A percentile compares a stretch with the other conserved stretches of the same genome.
These are phyloP conservation scores for Hura crepitans DNA, from an alignment of 441 rosid species.

Conservation along the genomic window DNA sequence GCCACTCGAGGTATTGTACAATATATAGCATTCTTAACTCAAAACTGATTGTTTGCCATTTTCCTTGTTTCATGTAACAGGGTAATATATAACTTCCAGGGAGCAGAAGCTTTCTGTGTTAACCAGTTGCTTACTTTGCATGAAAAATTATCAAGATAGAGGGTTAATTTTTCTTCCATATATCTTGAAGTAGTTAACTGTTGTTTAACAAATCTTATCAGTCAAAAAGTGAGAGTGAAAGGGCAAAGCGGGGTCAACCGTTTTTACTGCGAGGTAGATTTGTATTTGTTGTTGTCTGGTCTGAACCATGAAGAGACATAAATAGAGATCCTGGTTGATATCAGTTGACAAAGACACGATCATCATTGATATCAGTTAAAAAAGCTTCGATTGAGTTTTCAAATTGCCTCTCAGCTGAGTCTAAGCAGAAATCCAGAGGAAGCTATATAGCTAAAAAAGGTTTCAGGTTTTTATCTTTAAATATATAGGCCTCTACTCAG, in stretches of 20 bases:
- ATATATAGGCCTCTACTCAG: background rate
- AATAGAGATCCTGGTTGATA: background rate
- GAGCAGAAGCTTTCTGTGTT: too few species aligned
- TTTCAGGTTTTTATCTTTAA: too few species aligned
- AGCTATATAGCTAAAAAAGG: too few species aligned
- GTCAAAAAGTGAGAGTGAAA: too few species aligned
- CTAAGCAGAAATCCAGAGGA: background rate
- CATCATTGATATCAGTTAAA: slow-evolving; percentile 10
- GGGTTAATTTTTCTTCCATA: too few species aligned
- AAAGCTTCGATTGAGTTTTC: background rate
- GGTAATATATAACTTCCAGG: too few species aligned
- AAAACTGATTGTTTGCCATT: background rate
- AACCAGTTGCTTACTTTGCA: background rate
- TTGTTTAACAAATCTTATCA: too few species aligned
- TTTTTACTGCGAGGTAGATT: background rate
- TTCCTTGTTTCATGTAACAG: background rate
- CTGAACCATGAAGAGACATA: background rate
- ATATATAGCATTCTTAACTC: background rate
- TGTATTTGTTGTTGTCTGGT: too few species aligned
- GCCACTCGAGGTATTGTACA: background rate
- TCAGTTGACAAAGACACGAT: slow-evolving; percentile 11
- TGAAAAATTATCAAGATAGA: background rate
- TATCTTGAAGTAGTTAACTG: too few species aligned
- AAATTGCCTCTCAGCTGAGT: background rate
- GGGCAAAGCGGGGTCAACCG: background rate